Percentiles rank a stretch among this genome's conserved stretches.
These are phyloP conservation scores for Fusarium praegraminearum DNA, from an alignment of 2,329 filamentous ascomycete genomes.

Conservation along the genomic window DNA sequence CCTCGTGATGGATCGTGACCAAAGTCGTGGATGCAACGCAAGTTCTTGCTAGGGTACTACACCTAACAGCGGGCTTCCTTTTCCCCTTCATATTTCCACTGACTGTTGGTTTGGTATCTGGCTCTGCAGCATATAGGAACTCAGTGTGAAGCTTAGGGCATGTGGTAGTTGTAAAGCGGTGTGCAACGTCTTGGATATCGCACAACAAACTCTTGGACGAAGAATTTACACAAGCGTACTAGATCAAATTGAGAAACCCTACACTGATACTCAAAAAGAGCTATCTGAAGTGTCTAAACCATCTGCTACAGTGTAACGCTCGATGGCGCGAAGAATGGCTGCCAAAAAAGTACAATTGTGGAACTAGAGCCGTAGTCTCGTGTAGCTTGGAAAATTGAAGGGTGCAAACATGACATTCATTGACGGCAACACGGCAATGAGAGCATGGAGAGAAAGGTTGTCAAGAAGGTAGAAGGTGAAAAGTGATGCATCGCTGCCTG, in stretches of 20 bases:
- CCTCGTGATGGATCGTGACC: not conserved
- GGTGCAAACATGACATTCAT: not conserved
- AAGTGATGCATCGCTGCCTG: no score
- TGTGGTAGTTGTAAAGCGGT: rapidly evolving
- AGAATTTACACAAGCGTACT: no score
- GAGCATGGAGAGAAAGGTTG: not conserved
- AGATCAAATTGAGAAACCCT: no score
- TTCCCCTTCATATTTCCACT: not conserved
- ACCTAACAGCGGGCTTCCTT: not conserved
- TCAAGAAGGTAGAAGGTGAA: not conserved
- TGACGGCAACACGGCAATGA: not conserved
- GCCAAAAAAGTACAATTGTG: rapidly evolving
- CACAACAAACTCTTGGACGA: no score
- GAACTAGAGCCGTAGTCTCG: not conserved
- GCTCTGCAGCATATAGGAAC: not conserved
- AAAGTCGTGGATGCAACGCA: not conserved
- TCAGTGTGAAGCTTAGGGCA: not conserved
- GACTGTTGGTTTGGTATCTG: not conserved
- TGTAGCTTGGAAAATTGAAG: not conserved
- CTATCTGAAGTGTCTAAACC: not conserved
- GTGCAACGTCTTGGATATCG: not conserved
- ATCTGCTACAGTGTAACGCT: rapidly evolving
- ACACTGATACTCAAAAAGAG: not conserved
- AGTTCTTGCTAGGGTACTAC: rapidly evolving
- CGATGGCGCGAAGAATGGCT: not conserved